Conservation (phyloP, 2,329 filamentous ascomycete genomes). For the Metarhizium sp. region DNA sequence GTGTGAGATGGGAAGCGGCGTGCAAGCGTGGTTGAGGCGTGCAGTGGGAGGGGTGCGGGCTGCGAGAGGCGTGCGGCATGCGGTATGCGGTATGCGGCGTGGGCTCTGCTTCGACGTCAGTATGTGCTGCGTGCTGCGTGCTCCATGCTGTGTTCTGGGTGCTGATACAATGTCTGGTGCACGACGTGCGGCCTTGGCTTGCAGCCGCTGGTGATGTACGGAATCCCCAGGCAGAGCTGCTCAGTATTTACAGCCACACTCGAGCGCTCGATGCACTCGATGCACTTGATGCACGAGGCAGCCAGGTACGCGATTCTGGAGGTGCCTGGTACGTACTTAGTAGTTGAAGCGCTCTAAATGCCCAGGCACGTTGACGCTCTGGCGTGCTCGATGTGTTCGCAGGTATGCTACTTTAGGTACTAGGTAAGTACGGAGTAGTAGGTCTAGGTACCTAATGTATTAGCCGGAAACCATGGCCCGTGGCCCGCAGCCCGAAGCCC, state of each 20-base stretch:
- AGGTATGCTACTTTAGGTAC: too few species aligned
- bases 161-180: background rate
- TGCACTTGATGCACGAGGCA: background rate
- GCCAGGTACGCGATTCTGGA: too few species aligned
- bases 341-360: too few species aligned
- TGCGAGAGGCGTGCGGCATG: constrained; percentile 4
- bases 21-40: background rate
- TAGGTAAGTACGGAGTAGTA: too few species aligned
- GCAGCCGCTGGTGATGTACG: constrained; percentile 3
- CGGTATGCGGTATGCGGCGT: background rate
- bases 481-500: background rate
- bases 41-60: background rate
- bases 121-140: background rate
- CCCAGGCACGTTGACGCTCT: too few species aligned
- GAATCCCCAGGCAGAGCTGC: background rate
- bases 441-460: background rate
- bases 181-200: background rate
- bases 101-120: background rate
- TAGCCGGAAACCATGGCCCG: background rate
- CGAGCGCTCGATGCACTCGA: background rate
- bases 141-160: background rate
- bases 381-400: too few species aligned
- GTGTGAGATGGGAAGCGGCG: background rate
- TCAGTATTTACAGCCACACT: background rate
- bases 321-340: too few species aligned